Conservation (phyloP, 257 asterid species). For the Solanum arcanum region DNA sequence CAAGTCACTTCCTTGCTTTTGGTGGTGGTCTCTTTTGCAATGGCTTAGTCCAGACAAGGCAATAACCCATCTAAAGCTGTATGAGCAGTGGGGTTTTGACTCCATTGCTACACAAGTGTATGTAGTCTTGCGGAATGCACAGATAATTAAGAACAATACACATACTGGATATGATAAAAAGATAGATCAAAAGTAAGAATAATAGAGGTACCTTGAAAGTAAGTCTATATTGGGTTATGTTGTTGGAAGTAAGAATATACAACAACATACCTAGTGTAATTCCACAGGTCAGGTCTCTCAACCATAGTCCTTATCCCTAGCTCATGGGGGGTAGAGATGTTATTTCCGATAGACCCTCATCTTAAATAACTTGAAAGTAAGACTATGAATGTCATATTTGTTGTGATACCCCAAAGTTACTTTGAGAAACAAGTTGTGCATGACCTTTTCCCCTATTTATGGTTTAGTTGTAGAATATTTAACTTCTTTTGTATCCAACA, state of each 20-base stretch:
- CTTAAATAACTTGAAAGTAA: background rate
- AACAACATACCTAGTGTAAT: background rate
- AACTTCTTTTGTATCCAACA: background rate
- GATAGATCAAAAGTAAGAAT: background rate
- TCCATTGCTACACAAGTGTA: constrained; percentile 2
- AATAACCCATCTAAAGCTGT: constrained; percentile 17
- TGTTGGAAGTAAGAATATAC: background rate
- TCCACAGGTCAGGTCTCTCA: background rate
- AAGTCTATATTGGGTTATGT: background rate
- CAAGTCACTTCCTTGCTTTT: background rate
- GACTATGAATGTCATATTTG: background rate
- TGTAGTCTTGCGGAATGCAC: background rate
- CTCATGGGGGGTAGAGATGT: background rate
- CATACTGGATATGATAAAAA: background rate
- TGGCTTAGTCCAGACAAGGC: constrained; percentile 14
- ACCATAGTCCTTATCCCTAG: background rate
- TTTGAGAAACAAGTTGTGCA: background rate
- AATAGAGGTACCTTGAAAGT: background rate
- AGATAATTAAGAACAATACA: background rate
- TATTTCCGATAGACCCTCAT: background rate
- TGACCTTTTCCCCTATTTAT: background rate
- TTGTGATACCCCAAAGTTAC: background rate
- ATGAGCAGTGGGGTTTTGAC: constrained; percentile 13
- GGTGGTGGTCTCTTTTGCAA: constrained; percentile 7
- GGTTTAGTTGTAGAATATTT: background rate